Evolutionary conservation across 345 rosid genomes (phyloP).

Genomic region (Trapa bicornis): DNA sequence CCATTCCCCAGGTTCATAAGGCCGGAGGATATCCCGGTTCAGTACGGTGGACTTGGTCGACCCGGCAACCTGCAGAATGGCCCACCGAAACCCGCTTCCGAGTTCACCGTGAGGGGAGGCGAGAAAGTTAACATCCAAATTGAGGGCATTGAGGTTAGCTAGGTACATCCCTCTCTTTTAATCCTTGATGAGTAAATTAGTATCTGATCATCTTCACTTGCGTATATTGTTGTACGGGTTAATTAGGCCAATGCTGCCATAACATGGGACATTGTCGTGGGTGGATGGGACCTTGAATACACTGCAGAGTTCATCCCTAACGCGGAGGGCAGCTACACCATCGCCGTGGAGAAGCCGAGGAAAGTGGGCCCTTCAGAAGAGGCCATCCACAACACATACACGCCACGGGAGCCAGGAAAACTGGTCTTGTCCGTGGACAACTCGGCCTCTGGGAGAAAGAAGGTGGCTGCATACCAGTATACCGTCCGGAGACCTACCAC

Average conservation of each 20-base stretch:
- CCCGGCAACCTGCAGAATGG: constrained; percentile 50
- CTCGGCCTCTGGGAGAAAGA: constrained; percentile 59
- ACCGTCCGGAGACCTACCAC: constrained; percentile 50
- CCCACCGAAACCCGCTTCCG: constrained; percentile 74
- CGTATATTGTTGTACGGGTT: constrained; percentile 19
- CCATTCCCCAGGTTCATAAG: constrained; percentile 45
- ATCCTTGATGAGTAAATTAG: background rate
- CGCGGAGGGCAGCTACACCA: constrained; percentile 59
- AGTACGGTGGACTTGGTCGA: constrained; percentile 80
- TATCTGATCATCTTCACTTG: too few species aligned
- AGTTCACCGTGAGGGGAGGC: constrained; percentile 82
- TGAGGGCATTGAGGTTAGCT: constrained; percentile 81
- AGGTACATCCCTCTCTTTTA: background rate
- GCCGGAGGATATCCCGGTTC: constrained; percentile 88
- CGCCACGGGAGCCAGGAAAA: constrained; percentile 67
- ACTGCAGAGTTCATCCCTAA: constrained; percentile 88
- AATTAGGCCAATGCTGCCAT: constrained; percentile 75
- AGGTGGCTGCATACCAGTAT: constrained; percentile 91
- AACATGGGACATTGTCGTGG: constrained; percentile 91
- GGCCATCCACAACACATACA: constrained; percentile 66
- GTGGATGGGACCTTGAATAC: constrained; percentile 98
- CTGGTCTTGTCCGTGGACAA: constrained; percentile 89
- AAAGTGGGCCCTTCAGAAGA: constrained; percentile 47
- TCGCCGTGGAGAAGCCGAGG: constrained; percentile 69
- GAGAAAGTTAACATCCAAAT: constrained; percentile 97